These are phyloP conservation scores for Hypomontagnella submonticulosa DNA, from an alignment of 495 filamentous ascomycete genomes.

Conservation along the genomic window DNA sequence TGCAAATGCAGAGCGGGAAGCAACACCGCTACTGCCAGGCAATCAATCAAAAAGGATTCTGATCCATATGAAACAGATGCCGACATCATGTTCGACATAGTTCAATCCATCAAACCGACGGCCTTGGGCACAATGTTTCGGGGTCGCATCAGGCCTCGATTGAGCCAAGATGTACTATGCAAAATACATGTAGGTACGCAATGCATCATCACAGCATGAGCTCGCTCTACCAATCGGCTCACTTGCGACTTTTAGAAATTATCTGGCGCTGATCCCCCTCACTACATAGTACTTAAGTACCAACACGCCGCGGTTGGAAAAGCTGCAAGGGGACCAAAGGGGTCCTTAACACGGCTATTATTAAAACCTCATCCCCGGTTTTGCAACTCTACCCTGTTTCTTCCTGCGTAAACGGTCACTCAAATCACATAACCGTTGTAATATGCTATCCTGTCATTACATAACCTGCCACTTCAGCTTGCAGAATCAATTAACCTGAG, in stretches of 20 bases:
- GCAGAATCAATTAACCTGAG: not conserved
- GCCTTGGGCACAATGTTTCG: slow-evolving; percentile 30
- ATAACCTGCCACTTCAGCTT: not conserved
- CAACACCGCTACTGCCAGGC: slow-evolving; percentile 29
- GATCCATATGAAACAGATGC: slow-evolving; percentile 31
- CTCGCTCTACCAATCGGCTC: slow-evolving; percentile 37
- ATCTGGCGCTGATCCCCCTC: slow-evolving; percentile 15
- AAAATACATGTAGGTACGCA: too few species aligned
- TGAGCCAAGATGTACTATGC: slow-evolving; percentile 14
- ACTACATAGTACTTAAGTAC: too few species aligned
- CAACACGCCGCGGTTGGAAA: slow-evolving; percentile 11
- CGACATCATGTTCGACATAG: slow-evolving; percentile 19
- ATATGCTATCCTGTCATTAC: slow-evolving; percentile 17
- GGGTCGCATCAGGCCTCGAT: slow-evolving; percentile 32
- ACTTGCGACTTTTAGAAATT: slow-evolving; percentile 29
- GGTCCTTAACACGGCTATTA: slow-evolving; percentile 37
- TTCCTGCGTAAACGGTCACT: slow-evolving; percentile 6
- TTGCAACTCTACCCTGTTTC: slow-evolving; percentile 23
- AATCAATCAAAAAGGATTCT: slow-evolving; percentile 24
- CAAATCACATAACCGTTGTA: slow-evolving; percentile 14
- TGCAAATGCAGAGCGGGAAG: slow-evolving; percentile 37
- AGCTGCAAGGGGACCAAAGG: slow-evolving; percentile 25
- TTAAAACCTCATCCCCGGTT: slow-evolving; percentile 35
- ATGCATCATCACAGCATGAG: slow-evolving; percentile 20
- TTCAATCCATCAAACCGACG: slow-evolving; percentile 9